Evolutionary conservation across 768 basidiomycete species (phyloP).

Genomic region (Rhodotorula paludigena): DNA sequence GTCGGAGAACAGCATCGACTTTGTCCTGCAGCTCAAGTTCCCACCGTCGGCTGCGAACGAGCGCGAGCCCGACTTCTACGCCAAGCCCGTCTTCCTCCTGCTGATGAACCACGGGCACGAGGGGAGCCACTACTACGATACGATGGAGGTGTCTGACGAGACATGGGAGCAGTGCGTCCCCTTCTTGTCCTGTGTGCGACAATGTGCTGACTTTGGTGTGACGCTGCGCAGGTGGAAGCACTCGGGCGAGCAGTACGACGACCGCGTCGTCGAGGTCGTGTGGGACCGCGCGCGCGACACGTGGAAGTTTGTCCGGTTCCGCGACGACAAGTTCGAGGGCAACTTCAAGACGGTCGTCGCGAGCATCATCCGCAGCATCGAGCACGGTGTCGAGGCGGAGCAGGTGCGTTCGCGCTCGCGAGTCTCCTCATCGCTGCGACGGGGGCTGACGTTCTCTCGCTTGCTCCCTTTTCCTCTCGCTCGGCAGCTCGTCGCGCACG

Average conservation of each 20-base stretch:
- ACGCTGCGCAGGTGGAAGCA: slow-evolving; percentile 64
- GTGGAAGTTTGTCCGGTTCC: slow-evolving; percentile 89
- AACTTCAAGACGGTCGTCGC: slow-evolving; percentile 81
- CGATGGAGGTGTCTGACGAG: slow-evolving; percentile 74
- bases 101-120: slow-evolving; percentile 68
- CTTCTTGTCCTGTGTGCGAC: slow-evolving; percentile 9
- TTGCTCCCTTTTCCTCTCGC: background rate
- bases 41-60: slow-evolving; percentile 60
- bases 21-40: slow-evolving; percentile 91
- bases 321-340: slow-evolving; percentile 89
- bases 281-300: slow-evolving; percentile 65
- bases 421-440: too few relatives aligned
- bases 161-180: slow-evolving; percentile 83
- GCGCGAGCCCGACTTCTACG: slow-evolving; percentile 66
- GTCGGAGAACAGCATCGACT: slow-evolving; percentile 95
- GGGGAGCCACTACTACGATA: slow-evolving; percentile 76
- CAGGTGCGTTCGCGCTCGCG: slow-evolving; percentile 57
- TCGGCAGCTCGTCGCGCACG: slow-evolving; percentile 30
- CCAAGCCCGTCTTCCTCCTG: slow-evolving; percentile 80
- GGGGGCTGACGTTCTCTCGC: too few relatives aligned
- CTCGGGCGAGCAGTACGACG: slow-evolving; percentile 80
- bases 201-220: background rate
- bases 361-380: slow-evolving; percentile 82
- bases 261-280: slow-evolving; percentile 86
- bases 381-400: slow-evolving; percentile 87